These are phyloP conservation scores for Megacollybia marginata DNA, from an alignment of 768 basidiomycete species.

Conservation along the genomic window DNA sequence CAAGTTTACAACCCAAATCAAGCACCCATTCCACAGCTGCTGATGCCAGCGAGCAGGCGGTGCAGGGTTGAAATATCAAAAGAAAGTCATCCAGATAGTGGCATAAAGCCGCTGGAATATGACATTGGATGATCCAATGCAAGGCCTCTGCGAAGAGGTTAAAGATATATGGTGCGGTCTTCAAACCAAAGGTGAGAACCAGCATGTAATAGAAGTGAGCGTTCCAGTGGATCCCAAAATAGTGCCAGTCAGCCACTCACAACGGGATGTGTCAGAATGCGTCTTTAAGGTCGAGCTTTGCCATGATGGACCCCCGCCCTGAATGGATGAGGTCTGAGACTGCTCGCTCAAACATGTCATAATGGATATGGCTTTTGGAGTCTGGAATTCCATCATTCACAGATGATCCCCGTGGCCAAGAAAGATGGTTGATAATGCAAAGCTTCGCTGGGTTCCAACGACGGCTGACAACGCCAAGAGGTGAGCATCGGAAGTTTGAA, in stretches of 20 bases:
- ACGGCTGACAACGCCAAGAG: conserved; percentile 14
- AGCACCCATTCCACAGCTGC: conserved; percentile 22
- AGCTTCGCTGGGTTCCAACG: conserved; percentile 16
- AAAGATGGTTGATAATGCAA: conserved; percentile 21
- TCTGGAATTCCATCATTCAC: conserved; percentile 26
- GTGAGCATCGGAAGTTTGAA: conserved; percentile 14
- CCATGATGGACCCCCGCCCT: conserved; percentile 21
- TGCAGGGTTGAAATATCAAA: conserved; percentile 11
- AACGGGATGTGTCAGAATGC: conserved; percentile 31
- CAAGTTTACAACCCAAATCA: conserved; percentile 17
- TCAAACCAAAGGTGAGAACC: conserved; percentile 24
- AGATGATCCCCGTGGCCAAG: conserved; percentile 17
- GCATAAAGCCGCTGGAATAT: conserved; percentile 21
- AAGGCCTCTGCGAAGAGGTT: conserved; percentile 7
- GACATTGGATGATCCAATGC: conserved; percentile 30
- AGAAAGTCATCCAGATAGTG: conserved; percentile 33
- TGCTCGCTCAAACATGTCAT: conserved; percentile 20
- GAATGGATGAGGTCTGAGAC: conserved; percentile 14
- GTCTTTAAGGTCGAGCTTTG: conserved; percentile 27
- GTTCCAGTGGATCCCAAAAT: conserved; percentile 25
- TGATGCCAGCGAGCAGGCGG: not conserved
- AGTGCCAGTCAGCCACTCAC: conserved; percentile 19
- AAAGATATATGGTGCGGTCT: conserved; percentile 5
- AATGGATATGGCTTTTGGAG: conserved; percentile 18
- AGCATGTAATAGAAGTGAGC: conserved; percentile 19